Conservation (phyloP, 2,329 filamentous ascomycete species). For the Lasiodiplodia hormozganensis region DNA sequence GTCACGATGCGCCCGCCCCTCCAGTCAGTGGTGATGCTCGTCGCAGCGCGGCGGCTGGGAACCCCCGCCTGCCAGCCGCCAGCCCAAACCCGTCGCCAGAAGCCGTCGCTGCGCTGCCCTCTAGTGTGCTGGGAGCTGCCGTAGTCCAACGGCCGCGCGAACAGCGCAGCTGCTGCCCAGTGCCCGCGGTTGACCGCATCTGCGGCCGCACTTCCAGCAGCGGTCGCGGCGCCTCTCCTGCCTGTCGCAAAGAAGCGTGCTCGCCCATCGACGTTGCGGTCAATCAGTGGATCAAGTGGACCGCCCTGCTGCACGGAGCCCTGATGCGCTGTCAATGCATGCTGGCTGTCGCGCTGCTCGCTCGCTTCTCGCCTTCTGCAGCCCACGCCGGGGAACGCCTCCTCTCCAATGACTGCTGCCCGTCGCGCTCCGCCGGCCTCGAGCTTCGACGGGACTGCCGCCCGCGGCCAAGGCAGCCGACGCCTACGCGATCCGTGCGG, state of each 20-base stretch:
- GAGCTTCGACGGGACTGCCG: slow-evolving; percentile 8
- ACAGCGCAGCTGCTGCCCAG: slow-evolving; percentile 16
- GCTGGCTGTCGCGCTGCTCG: slow-evolving; percentile 5
- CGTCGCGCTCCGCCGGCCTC: slow-evolving; percentile 13
- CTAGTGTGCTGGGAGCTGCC: slow-evolving; percentile 9
- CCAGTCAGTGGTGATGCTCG: background rate
- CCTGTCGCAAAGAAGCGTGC: slow-evolving; percentile 8
- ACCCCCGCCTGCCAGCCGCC: background rate
- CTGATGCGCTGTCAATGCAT: slow-evolving; percentile 31
- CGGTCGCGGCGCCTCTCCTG: slow-evolving; percentile 3
- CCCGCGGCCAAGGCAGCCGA: background rate
- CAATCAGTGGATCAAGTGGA: slow-evolving; percentile 29
- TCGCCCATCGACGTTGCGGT: slow-evolving; percentile 19
- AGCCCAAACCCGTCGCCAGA: background rate
- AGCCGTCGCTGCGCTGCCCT: background rate
- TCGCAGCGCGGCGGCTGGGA: background rate
- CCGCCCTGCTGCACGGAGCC: slow-evolving; percentile 26
- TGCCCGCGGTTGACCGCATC: slow-evolving; percentile 27
- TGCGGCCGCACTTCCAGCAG: slow-evolving; percentile 18
- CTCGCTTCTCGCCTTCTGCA: slow-evolving; percentile 29
- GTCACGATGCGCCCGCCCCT: slow-evolving; percentile 9
- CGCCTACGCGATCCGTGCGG: slow-evolving; percentile 3
- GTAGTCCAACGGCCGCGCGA: slow-evolving; percentile 18
- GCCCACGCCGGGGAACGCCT: slow-evolving; percentile 17
- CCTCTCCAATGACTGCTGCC: slow-evolving; percentile 22